Percentiles rank a stretch among this genome's conserved stretches.
Conservation (phyloP, 1,284 basidiomycete genomes). For the Trichosporon faecale region DNA sequence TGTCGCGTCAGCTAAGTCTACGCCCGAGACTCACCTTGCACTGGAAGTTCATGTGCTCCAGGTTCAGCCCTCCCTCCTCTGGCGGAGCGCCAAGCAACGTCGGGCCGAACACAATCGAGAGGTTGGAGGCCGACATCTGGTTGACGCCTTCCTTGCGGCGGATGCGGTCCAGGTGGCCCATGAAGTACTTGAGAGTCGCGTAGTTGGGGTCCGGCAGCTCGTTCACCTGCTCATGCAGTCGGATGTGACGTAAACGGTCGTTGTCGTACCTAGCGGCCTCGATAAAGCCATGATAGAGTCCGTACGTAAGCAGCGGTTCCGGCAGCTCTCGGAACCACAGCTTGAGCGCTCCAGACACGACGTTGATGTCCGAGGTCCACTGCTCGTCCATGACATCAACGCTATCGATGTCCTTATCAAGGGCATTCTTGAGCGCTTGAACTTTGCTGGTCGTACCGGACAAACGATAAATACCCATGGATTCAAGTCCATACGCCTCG, state of each 20-base stretch:
- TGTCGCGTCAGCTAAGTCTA: constrained; percentile 45
- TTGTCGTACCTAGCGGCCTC: constrained; percentile 95
- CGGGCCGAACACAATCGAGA: constrained; percentile 96
- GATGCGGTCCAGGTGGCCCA: constrained; percentile 90
- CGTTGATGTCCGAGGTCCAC: constrained; percentile 92
- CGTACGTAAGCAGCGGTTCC: constrained; percentile 83
- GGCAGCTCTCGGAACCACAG: constrained; percentile 95
- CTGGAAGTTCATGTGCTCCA: constrained; percentile 64
- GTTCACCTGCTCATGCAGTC: constrained; percentile 94
- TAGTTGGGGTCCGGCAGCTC: constrained; percentile 98
- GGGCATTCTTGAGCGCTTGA: constrained; percentile 71
- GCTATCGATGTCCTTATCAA: constrained; percentile 83
- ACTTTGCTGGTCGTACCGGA: constrained; percentile 90
- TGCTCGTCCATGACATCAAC: constrained; percentile 83
- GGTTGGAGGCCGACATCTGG: constrained; percentile 89
- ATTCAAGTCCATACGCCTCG: constrained; percentile 78
- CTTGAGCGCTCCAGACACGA: constrained; percentile 88
- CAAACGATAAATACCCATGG: constrained; percentile 89
- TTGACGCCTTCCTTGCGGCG: constrained; percentile 71
- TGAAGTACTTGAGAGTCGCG: constrained; percentile 90
- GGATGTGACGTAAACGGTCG: constrained; percentile 86
- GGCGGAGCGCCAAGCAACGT: constrained; percentile 73
- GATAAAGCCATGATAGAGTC: constrained; percentile 84
- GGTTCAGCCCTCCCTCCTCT: constrained; percentile 52
- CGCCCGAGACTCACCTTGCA: constrained; percentile 58